phyloP scores from a whole-genome alignment of 768 basidiomycete species.

The Nidularia sp. region DNA sequence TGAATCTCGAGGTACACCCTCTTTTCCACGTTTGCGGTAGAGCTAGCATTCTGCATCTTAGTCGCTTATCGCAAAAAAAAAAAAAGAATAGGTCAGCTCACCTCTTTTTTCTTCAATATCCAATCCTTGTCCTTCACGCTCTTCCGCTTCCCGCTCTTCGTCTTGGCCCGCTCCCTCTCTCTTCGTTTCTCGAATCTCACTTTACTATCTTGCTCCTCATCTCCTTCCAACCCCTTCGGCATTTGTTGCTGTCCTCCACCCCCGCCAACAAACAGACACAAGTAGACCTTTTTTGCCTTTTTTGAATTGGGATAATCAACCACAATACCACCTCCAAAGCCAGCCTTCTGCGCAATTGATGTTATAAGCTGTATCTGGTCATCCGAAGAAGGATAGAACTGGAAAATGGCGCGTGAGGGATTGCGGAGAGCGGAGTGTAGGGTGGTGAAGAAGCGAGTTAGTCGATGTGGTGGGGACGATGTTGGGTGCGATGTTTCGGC shows the following conservation, averaged over 20 bases:
- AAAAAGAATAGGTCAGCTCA: constrained; percentile 20
- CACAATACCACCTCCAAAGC: constrained; percentile 94
- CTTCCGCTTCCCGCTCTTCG: constrained; percentile 67
- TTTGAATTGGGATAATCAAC: constrained; percentile 98
- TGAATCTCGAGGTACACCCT: constrained; percentile 78
- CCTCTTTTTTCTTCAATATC: constrained; percentile 98
- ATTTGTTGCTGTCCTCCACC: constrained; percentile 62
- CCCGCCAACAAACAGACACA: constrained; percentile 88
- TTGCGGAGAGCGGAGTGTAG: constrained; percentile 83
- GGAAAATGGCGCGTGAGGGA: constrained; percentile 81
- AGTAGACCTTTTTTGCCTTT: constrained; percentile 91
- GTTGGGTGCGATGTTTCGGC: constrained; percentile 89
- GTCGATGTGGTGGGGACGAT: constrained; percentile 84
- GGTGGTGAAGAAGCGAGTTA: constrained; percentile 88
- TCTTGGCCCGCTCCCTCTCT: constrained; percentile 55
- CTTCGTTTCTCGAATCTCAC: constrained; percentile 77
- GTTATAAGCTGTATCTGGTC: constrained; percentile 97
- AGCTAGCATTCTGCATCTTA: constrained; percentile 36
- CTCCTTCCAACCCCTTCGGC: constrained; percentile 75
- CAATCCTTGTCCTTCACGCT: constrained; percentile 77
- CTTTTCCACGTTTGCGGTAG: constrained; percentile 82
- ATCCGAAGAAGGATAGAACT: constrained; percentile 96
- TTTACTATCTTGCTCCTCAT: constrained; percentile 50
- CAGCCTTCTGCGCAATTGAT: constrained; percentile 86
- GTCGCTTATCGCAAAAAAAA: constrained; percentile 1